A percentile compares a stretch with the other conserved stretches of the same genome.
Evolutionary conservation across 2,329 filamentous ascomycete species (phyloP).

Genomic region (Kalmusia sp.): DNA sequence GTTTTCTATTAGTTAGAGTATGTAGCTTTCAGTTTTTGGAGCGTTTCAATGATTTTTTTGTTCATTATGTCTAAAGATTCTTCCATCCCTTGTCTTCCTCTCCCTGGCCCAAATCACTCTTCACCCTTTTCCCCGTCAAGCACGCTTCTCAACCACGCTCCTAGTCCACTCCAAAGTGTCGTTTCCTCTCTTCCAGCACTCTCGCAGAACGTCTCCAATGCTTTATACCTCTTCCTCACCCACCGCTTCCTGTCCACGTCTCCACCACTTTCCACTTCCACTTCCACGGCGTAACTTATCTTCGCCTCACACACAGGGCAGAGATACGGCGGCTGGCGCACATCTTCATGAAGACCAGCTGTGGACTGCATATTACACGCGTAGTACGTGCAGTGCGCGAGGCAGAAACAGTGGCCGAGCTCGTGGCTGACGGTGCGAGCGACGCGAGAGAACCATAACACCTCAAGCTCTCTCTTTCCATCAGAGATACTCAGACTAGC

Average conservation of each 20-base stretch:
- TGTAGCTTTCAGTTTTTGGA: not conserved
- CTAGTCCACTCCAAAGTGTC: constrained; percentile 24
- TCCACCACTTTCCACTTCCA: constrained; percentile 25
- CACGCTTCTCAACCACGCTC: constrained; percentile 17
- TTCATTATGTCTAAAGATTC: not conserved
- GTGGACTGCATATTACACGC: constrained; percentile 71
- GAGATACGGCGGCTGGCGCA: constrained; percentile 68
- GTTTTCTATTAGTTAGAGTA: not conserved
- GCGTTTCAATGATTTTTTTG: not conserved
- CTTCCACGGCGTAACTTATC: constrained; percentile 43
- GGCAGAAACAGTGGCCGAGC: constrained; percentile 70
- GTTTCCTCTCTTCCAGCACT: constrained; percentile 36
- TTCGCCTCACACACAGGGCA: constrained; percentile 68
- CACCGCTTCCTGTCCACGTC: constrained; percentile 22
- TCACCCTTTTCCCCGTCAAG: not conserved
- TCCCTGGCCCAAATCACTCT: not conserved
- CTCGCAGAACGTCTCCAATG: constrained; percentile 53
- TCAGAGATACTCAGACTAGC: constrained; percentile 9
- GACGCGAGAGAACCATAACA: constrained; percentile 65
- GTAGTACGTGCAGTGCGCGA: constrained; percentile 71
- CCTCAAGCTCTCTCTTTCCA: constrained; percentile 30
- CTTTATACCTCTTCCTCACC: constrained; percentile 48
- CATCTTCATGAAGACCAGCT: constrained; percentile 63
- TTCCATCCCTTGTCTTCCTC: not conserved
- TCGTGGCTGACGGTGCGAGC: constrained; percentile 66